Evolutionary conservation across 2,329 filamentous ascomycete genomes (phyloP), one percentile per base, ranked within the genome.

Genomic region (Fusarium heterosporum): DNA sequence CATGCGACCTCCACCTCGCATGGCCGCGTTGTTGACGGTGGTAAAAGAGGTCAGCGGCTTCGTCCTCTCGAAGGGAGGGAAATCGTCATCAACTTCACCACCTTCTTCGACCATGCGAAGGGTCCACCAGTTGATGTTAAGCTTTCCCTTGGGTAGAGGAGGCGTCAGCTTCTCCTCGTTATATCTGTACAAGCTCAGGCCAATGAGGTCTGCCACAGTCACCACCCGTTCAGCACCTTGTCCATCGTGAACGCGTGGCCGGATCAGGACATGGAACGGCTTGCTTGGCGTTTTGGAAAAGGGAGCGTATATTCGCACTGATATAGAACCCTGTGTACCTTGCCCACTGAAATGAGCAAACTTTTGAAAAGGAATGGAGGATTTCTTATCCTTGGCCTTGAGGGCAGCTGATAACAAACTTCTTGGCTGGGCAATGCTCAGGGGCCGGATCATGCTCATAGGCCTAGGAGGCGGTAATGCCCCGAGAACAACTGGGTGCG

Each of bases 61-160:
- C 22, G 87, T 92, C 34, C 92, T 85, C 58, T 91, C 90, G 39
- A 96, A 82, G 0, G 92, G 89, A 30, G 92, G 91, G 67, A 96
- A 96, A 73, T 96, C 93, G 67, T 93, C 91, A 69, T 96, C 92
- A 2, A 95, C 89, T 73, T 96, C 92, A 47, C 91, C 93, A 55
- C 92, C 91, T 74, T 96, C 89, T 63, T 96, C 89, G 3, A 94
- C 91, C 88, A 96, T 93, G 39, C 92, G 86, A 55, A 96, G 79
- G 25, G 89, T 92, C 90, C 91, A 96, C 81, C 89, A 89, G 73
- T 95, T 95, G 70, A 94, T 89, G 70, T 92, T 93, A 51, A 88
- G 82, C 73, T 93, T 92, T 49, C 89, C 86, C 3, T 80, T 75
- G 1, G 87, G 81, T 11, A 96, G 80, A 1, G 84, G 75, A 5